A percentile compares a stretch with the other conserved stretches of the same genome.
phyloP scores from a whole-genome alignment of 495 filamentous ascomycete species.

The Chlorociboria aeruginascens region DNA sequence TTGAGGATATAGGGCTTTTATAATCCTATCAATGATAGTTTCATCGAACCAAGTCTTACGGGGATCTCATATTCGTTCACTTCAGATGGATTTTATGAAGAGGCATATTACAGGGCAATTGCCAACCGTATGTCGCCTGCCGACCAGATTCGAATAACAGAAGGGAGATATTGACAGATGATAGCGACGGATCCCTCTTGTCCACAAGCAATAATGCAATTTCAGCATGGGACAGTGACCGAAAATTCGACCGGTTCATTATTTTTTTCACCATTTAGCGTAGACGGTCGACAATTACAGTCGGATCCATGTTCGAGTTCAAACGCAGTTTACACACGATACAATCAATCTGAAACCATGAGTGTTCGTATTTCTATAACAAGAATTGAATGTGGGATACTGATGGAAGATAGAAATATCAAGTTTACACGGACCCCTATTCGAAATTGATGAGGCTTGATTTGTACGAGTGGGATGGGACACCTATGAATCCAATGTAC shows the following conservation, averaged over 20 bases:
- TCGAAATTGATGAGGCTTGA: conserved; percentile 52
- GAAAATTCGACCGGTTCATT: conserved; percentile 46
- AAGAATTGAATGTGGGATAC: neutral
- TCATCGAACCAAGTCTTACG: conserved; percentile 57
- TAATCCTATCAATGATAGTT: conserved; percentile 52
- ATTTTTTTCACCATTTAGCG: conserved; percentile 46
- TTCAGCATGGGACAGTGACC: conserved; percentile 51
- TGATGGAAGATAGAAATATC: conserved; percentile 38
- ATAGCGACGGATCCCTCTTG: conserved; percentile 52
- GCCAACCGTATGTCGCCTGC: conserved; percentile 52
- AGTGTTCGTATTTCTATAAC: conserved; percentile 2
- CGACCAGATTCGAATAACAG: neutral
- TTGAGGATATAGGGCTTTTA: conserved; percentile 50
- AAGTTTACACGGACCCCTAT: conserved; percentile 49
- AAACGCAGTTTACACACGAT: conserved; percentile 50
- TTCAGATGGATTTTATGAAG: conserved; percentile 57
- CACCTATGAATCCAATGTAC: conserved; percentile 63
- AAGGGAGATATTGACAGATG: conserved; percentile 7
- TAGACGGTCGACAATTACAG: conserved; percentile 61
- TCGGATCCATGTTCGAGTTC: conserved; percentile 52
- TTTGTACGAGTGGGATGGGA: conserved; percentile 51
- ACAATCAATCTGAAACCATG: conserved; percentile 48
- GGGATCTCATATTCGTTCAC: conserved; percentile 81
- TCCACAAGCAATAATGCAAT: conserved; percentile 61
- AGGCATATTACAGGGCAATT: conserved; percentile 61